phyloP scores from a whole-genome alignment of 164 flowering plant species.

The Aristolochia contorta region DNA sequence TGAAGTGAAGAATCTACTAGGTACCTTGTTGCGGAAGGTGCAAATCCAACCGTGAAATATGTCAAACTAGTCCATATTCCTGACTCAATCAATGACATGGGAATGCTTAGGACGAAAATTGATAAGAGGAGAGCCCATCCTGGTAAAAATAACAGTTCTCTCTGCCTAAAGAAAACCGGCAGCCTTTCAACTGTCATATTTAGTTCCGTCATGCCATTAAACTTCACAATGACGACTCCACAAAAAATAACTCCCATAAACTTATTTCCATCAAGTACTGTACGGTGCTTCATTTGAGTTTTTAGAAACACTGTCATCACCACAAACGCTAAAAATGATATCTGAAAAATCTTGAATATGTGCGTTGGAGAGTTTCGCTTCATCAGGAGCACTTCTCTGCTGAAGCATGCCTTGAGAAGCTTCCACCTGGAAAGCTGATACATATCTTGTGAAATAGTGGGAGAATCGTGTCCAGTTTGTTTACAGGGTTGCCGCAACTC shows the following conservation, averaged over 20 bases:
- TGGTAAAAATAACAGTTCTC: conserved; percentile 32
- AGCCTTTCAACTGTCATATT: conserved; percentile 23
- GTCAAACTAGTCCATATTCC: conserved; percentile 36
- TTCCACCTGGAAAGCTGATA: conserved; percentile 44
- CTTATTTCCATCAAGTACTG: conserved; percentile 14
- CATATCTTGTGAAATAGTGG: conserved; percentile 33
- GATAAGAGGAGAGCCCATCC: conserved; percentile 59
- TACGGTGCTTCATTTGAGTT: conserved; percentile 29
- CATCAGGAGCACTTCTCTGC: conserved; percentile 52
- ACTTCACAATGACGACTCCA: conserved; percentile 24
- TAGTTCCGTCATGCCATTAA: conserved; percentile 32
- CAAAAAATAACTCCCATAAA: conserved; percentile 32
- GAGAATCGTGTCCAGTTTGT: conserved; percentile 22
- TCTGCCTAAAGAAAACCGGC: conserved; percentile 37
- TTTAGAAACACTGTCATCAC: conserved; percentile 43
- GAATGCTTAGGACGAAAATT: conserved; percentile 46
- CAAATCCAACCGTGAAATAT: conserved; percentile 53
- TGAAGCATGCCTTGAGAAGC: conserved; percentile 40
- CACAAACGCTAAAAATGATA: conserved; percentile 22
- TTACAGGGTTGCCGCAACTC: conserved; percentile 23
- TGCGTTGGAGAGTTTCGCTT: conserved; percentile 56
- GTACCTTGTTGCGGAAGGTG: conserved; percentile 48
- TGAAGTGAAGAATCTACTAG: background rate
- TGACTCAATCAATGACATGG: conserved; percentile 42
- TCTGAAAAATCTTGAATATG: conserved; percentile 42